Evolutionary conservation across 2,329 filamentous ascomycete species (phyloP).

Genomic region (Botryosphaeria agaves): DNA sequence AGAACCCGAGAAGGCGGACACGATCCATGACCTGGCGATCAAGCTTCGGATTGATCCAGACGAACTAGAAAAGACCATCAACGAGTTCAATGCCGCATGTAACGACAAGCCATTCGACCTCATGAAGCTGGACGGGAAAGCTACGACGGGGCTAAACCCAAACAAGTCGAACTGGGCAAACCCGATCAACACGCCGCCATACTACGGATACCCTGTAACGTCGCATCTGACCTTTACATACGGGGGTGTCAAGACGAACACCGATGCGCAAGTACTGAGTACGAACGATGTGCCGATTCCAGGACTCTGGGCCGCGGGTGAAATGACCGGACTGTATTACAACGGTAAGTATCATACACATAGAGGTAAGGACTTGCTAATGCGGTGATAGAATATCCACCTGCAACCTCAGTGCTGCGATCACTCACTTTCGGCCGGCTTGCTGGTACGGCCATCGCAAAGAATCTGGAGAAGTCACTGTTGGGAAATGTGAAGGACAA

Average conservation of each 20-base stretch:
- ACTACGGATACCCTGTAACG: conserved; percentile 18
- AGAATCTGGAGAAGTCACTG: conserved; percentile 6
- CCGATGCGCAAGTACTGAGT: conserved; percentile 19
- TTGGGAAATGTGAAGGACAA: background rate
- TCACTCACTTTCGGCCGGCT: conserved; percentile 16
- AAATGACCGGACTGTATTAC: conserved; percentile 17
- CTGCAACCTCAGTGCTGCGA: conserved; percentile 14
- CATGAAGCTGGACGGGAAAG: conserved; percentile 24
- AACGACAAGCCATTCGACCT: conserved; percentile 22
- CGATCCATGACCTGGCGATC: conserved; percentile 20
- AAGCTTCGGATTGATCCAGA: conserved; percentile 20
- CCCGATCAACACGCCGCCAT: conserved; percentile 18
- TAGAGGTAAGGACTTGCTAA: no score
- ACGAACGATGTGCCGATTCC: conserved; percentile 22
- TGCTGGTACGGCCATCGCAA: conserved; percentile 13
- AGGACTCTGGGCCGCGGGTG: conserved; percentile 16
- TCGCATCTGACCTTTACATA: conserved; percentile 16
- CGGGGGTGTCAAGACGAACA: conserved; percentile 22
- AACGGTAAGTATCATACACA: conserved; percentile 12
- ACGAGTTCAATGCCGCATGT: conserved; percentile 22
- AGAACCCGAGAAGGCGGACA: conserved; percentile 21
- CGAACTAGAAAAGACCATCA: conserved; percentile 19
- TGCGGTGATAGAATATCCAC: conserved; percentile 12
- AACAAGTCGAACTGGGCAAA: conserved; percentile 25
- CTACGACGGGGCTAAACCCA: conserved; percentile 17